Percentiles rank a stretch among this genome's conserved stretches.
phyloP scores from a whole-genome alignment of 2,329 filamentous ascomycete species.

The Aureobasidium sp. region DNA sequence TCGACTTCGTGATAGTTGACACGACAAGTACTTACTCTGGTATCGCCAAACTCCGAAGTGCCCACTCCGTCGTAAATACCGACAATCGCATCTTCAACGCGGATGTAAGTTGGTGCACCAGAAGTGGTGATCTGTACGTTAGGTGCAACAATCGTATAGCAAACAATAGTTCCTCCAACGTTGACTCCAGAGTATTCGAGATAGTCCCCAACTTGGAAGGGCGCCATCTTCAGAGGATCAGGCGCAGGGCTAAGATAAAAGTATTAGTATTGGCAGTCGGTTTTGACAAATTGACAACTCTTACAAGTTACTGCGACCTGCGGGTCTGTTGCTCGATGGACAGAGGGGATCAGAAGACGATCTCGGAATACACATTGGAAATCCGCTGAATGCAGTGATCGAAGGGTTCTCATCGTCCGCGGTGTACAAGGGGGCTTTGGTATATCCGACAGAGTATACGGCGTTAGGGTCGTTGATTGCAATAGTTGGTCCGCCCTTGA shows the following conservation, averaged over 20 bases:
- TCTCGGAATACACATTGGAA: conserved; percentile 48
- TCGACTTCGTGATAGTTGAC: too few relatives aligned
- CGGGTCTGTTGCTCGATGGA: conserved; percentile 32
- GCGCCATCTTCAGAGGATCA: conserved; percentile 36
- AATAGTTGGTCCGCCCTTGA: conserved; percentile 30
- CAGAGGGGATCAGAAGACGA: conserved; percentile 33
- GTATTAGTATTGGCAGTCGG: too few relatives aligned
- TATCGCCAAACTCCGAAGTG: conserved; percentile 33
- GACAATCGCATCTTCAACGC: conserved; percentile 38
- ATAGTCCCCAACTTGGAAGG: conserved; percentile 36
- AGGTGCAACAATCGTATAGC: conserved; percentile 32
- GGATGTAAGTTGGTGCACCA: conserved; percentile 34
- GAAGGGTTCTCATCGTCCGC: conserved; percentile 44
- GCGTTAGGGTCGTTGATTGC: conserved; percentile 23
- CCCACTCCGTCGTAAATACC: conserved; percentile 32
- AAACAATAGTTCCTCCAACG: conserved; percentile 30
- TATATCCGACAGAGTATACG: conserved; percentile 26
- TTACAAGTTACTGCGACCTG: conserved; percentile 26
- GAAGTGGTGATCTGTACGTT: conserved; percentile 36
- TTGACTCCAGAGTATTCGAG: conserved; percentile 36
- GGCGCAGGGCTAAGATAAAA: conserved; percentile 24
- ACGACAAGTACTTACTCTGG: conserved; percentile 18
- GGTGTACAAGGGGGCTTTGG: conserved; percentile 36
- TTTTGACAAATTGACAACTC: neutral
- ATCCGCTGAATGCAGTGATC: conserved; percentile 36